Evolutionary conservation across 1,284 basidiomycete genomes (phyloP), one percentile per base, ranked within the genome.

Genomic region (Ceratobasidium papillatum): DNA sequence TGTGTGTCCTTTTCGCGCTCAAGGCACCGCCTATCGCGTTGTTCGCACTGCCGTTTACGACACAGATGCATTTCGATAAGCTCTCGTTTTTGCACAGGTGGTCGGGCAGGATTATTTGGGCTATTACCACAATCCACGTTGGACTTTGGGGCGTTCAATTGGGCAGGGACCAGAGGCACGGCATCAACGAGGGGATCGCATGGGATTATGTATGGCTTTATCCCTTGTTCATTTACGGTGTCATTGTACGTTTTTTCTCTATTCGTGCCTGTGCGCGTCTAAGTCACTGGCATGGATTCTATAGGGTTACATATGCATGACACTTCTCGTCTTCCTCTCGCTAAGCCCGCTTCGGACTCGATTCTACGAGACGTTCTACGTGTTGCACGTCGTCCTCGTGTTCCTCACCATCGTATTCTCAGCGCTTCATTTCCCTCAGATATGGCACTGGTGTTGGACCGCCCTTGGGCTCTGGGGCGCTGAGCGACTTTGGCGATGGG

Each of bases 11-110:
- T 11, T 87, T 95, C 75, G 93, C 91, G 2, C 86, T 95, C 80
- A 95, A 95, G 81, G 86, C 91, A 2, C 90, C 91, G 12, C 94
- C 94, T 0, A 91, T 94, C 79, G 94, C 93, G 63, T 79, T 95
- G 56, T 88, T 95, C 78, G 89, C 93, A n/a, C 84, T 91, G 30
- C 87, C 89, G 0, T 87, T 88, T 76, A 85, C 91, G 75, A 87
- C 89, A 30, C 89, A 92, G 68, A 81, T 94, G 41, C 88, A 90
- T 78, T 91, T 92, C 78, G 94, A 96, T 84, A 93, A 94, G 79
- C 87, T 94, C 27, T 84, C 87, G 3, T 86, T 88, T 80, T 83
- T 94, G 12, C 93, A 94, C 82, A 87, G 88, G 52, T 92, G 90
- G 87, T 84, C 87, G 3, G 94, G 91, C 2, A 85, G 92, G 72